Evolutionary conservation across 495 filamentous ascomycete genomes (phyloP), one percentile per base, ranked within the genome.

Genomic region (Hyaloscypha finlandica): DNA sequence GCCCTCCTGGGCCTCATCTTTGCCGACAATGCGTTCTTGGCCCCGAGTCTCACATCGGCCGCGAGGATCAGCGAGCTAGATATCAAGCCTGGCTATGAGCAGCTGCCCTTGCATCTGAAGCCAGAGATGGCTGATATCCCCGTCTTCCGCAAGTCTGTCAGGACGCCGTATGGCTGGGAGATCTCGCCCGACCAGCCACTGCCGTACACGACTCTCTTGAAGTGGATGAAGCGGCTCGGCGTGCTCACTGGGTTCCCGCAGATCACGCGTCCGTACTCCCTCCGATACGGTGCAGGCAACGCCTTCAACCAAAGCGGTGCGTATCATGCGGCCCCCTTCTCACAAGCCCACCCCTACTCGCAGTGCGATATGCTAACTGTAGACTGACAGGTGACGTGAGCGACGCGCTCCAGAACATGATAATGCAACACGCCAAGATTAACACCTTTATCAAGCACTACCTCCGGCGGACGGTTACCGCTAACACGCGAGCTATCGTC

Each of bases 1-100:
- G 3, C 74, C 59, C 67, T 79, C 29, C 65, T 80, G 62, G 71
- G 78, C 30, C 52, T 81, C 6, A 71, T 81, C 42, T 80, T 79
- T 73, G 56, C 42, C 20, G 65, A 74, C 59, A 54, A 66, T 6
- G 74, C 45, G 35, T 64, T 70, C 59, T 29, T 74, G 76, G 68
- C 29, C 75, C 79, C 70, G 63, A 80, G 29, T 70, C 65, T 45
- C 52, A 76, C 31, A 39, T 73, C 33, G 35, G 54, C 16, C 68
- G 61, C 54, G 70, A 74, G 65, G 74, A 69, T 62, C 60, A 74
- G 64, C 73, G 69, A 68, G 60, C 54, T 73, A 66, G 67, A 70
- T 71, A 68, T 67, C 20, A 59, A 32, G 68, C 51, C 70, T 67
- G 54, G 68, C 65, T 45, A 68, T 71, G 29, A 79, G 58, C 62